These are phyloP conservation scores for Starmerella lactis-condensi DNA, from an alignment of 805 yeast genomes.

Conservation along the genomic window DNA sequence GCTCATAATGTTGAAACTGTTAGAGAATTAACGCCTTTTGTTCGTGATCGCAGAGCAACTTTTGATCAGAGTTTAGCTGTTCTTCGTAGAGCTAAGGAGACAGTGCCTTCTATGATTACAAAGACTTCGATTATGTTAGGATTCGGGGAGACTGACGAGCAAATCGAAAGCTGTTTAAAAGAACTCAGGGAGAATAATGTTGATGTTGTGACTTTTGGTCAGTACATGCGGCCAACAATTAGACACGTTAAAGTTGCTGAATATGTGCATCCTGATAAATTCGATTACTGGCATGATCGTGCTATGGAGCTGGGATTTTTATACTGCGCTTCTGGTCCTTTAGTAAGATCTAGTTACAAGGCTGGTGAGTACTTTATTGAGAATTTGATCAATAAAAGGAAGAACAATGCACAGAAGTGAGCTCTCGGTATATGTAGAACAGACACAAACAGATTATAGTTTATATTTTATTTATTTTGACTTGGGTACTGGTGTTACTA, in stretches of 20 bases:
- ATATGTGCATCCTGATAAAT: slow-evolving; percentile 82
- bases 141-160: slow-evolving; percentile 88
- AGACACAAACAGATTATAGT: not conserved
- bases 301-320: slow-evolving; percentile 81
- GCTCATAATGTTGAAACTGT: slow-evolving; percentile 97
- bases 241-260: slow-evolving; percentile 97
- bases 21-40: slow-evolving; percentile 81
- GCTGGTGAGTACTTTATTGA: slow-evolving; percentile 98
- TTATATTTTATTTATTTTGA: not conserved
- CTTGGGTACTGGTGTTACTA: not conserved
- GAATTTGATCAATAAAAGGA: slow-evolving; percentile 45
- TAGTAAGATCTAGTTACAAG: slow-evolving; percentile 88
- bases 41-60: slow-evolving; percentile 92
- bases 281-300: slow-evolving; percentile 75
- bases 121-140: slow-evolving; percentile 95
- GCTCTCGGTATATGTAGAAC: not conserved
- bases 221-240: slow-evolving; percentile 96
- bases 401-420: too few relatives aligned
- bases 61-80: slow-evolving; percentile 74
- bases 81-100: slow-evolving; percentile 58
- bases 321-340: slow-evolving; percentile 93
- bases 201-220: slow-evolving; percentile 96
- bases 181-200: slow-evolving; percentile 62
- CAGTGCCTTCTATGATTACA: slow-evolving; percentile 59
- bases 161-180: slow-evolving; percentile 51